Percentiles rank a stretch among this genome's conserved stretches.
Conservation (phyloP, 1,284 basidiomycete genomes). For the Afroboletus lepidellus region DNA sequence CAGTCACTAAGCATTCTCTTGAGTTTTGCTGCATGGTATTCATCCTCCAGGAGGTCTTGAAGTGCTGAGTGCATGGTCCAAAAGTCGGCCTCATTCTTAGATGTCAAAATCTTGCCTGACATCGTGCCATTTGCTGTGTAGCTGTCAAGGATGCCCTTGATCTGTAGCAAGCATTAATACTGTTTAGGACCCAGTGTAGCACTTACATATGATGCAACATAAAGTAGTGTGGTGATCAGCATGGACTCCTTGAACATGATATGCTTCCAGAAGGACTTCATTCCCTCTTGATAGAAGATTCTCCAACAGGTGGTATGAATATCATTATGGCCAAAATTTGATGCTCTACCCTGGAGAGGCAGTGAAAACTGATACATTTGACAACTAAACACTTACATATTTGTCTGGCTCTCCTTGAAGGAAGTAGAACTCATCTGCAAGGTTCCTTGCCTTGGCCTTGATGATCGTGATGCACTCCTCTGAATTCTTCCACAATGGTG, state of each 20-base stretch:
- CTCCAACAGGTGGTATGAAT: not conserved
- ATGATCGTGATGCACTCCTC: not conserved
- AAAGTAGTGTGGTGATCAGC: not conserved
- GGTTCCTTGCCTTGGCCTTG: not conserved
- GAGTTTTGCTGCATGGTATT: not conserved
- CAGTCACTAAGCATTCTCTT: not conserved
- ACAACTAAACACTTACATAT: not conserved
- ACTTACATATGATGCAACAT: not conserved
- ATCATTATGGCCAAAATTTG: not conserved
- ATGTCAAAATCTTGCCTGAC: not conserved
- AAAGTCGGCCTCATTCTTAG: not conserved
- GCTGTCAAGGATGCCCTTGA: not conserved
- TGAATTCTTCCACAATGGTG: not conserved
- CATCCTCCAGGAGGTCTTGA: not conserved
- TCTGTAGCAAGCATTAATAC: not conserved
- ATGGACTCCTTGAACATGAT: not conserved
- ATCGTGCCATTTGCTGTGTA: not conserved
- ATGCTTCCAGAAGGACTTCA: not conserved
- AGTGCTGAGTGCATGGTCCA: not conserved
- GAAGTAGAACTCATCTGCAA: not conserved
- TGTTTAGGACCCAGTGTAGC: not conserved
- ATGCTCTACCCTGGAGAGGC: not conserved
- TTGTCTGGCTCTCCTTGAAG: not conserved
- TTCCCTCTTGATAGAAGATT: not conserved
- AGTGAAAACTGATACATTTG: not conserved